Percentiles rank a stretch among this genome's conserved stretches.
These are phyloP conservation scores for Pythium apleroticum DNA, from an alignment of 352 stramenopile species.

Conservation along the genomic window DNA sequence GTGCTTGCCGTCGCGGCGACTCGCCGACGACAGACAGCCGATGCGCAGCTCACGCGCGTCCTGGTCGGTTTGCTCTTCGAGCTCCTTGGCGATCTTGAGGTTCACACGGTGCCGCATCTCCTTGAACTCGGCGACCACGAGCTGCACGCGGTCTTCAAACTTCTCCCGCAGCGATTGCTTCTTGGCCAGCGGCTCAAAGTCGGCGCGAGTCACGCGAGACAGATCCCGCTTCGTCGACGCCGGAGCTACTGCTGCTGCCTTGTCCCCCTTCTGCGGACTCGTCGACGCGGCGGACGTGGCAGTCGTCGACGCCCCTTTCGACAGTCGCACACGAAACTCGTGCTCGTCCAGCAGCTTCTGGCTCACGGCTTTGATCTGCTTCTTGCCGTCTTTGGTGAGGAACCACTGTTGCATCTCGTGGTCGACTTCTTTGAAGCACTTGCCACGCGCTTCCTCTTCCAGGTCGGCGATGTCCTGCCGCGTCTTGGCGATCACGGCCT, in stretches of 20 bases:
- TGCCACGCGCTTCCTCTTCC: constrained; percentile 71
- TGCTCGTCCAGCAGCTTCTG: constrained; percentile 81
- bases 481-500: constrained; percentile 68
- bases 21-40: constrained; percentile 62
- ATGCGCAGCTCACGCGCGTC: constrained; percentile 66
- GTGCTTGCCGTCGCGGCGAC: constrained; percentile 69
- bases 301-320: constrained; percentile 27
- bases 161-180: constrained; percentile 75
- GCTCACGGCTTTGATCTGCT: constrained; percentile 54
- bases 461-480: constrained; percentile 72
- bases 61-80: constrained; percentile 59
- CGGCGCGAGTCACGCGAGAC: constrained; percentile 55
- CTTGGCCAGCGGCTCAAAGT: constrained; percentile 84
- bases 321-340: constrained; percentile 78
- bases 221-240: constrained; percentile 49
- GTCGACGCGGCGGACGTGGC: neutral
- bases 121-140: constrained; percentile 60
- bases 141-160: constrained; percentile 61
- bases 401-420: constrained; percentile 64
- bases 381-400: constrained; percentile 67
- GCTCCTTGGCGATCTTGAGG: constrained; percentile 65
- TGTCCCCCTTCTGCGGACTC: neutral
- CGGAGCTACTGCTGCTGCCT: neutral
- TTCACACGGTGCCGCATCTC: constrained; percentile 73
- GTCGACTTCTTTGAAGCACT: constrained; percentile 78